phyloP scores from a whole-genome alignment of 495 filamentous ascomycete genomes.

The Hyphodiscus hymeniophilus region DNA sequence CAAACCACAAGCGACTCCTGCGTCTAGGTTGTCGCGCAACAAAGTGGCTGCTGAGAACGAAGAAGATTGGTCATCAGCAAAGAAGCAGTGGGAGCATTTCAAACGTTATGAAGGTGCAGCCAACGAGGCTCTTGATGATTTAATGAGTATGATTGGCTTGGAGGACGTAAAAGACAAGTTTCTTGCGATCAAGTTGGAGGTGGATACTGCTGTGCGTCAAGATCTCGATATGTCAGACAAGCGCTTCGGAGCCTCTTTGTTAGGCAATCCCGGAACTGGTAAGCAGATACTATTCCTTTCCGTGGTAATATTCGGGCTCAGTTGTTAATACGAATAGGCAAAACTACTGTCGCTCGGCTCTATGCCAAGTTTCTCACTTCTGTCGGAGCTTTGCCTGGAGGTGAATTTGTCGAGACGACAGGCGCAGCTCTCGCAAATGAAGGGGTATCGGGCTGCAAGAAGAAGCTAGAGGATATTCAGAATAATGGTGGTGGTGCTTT shows the following conservation, averaged over 20 bases:
- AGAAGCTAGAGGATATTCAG: conserved; percentile 47
- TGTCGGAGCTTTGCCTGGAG: conserved; percentile 46
- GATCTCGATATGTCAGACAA: conserved; percentile 40
- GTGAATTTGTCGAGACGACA: conserved; percentile 56
- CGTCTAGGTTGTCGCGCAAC: too few species aligned
- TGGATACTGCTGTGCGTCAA: conserved; percentile 51
- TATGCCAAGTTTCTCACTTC: conserved; percentile 63
- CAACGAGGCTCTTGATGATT: conserved; percentile 49
- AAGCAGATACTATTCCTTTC: conserved; percentile 15
- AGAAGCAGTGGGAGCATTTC: conserved; percentile 51
- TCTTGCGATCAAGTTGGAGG: conserved; percentile 55
- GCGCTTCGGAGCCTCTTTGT: conserved; percentile 57
- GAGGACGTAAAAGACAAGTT: conserved; percentile 62
- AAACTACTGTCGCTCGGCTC: conserved; percentile 73
- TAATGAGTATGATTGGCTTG: conserved; percentile 68
- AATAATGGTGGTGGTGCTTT: conserved; percentile 53
- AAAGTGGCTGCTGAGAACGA: too few species aligned
- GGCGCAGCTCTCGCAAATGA: conserved; percentile 58
- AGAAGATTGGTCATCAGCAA: too few species aligned
- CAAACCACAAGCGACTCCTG: too few species aligned
- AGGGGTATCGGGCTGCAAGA: conserved; percentile 49
- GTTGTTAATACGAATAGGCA: conserved; percentile 36
- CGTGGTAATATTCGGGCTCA: too few species aligned
- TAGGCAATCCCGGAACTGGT: conserved; percentile 81
- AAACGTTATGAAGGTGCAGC: conserved; percentile 41